phyloP scores from a whole-genome alignment of 345 rosid genomes.

The Heritiera littoralis region DNA sequence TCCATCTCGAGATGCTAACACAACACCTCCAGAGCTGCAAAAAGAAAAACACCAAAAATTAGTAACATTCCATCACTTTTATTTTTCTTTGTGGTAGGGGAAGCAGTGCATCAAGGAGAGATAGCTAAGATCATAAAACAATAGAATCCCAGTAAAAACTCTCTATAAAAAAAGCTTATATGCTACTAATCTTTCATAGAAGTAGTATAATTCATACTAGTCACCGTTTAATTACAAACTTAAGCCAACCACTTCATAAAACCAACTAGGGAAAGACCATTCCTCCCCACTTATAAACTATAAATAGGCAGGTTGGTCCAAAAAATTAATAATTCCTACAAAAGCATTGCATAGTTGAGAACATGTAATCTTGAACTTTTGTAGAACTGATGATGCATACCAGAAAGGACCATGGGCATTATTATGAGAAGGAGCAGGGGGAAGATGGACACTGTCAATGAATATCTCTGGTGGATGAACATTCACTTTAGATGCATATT shows the following conservation, averaged over 20 bases:
- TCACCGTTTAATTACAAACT: slow-evolving; percentile 1
- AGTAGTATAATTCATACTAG: background rate
- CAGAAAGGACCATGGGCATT: slow-evolving; percentile 75
- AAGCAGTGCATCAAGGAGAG: background rate
- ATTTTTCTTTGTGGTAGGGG: background rate
- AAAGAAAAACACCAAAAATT: slow-evolving; percentile 8
- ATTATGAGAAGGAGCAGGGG: slow-evolving; percentile 78
- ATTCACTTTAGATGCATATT: slow-evolving; percentile 66
- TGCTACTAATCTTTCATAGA: background rate
- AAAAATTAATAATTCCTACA: background rate
- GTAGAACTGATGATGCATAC: slow-evolving; percentile 36
- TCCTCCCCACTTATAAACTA: background rate
- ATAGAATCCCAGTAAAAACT: background rate
- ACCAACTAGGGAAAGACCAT: background rate
- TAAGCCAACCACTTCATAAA: background rate
- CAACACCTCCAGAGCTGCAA: slow-evolving; percentile 94
- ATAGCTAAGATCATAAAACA: background rate
- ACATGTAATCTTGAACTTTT: background rate
- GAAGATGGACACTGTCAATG: slow-evolving; percentile 73
- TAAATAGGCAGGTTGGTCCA: background rate
- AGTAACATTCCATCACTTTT: slow-evolving; percentile 1
- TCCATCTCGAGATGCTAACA: slow-evolving; percentile 92
- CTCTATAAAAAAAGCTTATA: background rate
- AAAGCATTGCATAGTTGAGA: background rate
- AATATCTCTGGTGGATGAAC: slow-evolving; percentile 79